Evolutionary conservation across 495 filamentous ascomycete species (phyloP).

Genomic region (Penicillium robsamsonii): DNA sequence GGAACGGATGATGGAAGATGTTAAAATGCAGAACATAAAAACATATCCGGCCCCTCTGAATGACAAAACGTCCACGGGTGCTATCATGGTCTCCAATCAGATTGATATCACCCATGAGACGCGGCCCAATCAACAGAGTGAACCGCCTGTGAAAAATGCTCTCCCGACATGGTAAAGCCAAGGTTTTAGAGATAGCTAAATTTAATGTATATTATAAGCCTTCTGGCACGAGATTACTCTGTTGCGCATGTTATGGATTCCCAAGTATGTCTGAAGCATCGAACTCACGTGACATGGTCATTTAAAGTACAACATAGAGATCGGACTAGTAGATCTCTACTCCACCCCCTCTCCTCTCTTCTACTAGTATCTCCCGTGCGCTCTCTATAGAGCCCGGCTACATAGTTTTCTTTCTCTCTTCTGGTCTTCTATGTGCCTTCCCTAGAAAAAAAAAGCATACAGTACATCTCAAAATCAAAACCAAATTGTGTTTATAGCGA

Average conservation of each 20-base stretch:
- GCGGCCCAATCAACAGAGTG: not conserved
- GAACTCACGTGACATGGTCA: not conserved
- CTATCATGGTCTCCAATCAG: slow-evolving; percentile 32
- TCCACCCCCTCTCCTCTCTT: not conserved
- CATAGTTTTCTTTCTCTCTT: not conserved
- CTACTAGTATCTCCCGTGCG: not conserved
- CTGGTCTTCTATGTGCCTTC: not conserved
- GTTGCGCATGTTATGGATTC: not conserved
- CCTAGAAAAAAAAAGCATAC: not conserved
- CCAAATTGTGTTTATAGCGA: not conserved
- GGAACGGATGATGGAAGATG: slow-evolving; percentile 44
- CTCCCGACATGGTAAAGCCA: not conserved
- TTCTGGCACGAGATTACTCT: not conserved
- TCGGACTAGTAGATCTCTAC: not conserved
- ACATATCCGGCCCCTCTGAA: slow-evolving; percentile 4
- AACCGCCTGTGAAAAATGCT: not conserved
- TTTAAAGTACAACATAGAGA: not conserved
- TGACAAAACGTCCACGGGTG: slow-evolving; percentile 4
- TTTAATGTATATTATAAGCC: not conserved
- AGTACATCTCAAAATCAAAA: not conserved
- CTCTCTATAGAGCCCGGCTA: not conserved
- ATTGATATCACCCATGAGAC: slow-evolving; percentile 26
- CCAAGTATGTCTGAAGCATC: not conserved
- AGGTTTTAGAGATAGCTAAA: not conserved
- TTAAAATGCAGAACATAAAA: slow-evolving; percentile 39